phyloP scores from a whole-genome alignment of 768 basidiomycete species.

The Tephrocybe sp. region DNA sequence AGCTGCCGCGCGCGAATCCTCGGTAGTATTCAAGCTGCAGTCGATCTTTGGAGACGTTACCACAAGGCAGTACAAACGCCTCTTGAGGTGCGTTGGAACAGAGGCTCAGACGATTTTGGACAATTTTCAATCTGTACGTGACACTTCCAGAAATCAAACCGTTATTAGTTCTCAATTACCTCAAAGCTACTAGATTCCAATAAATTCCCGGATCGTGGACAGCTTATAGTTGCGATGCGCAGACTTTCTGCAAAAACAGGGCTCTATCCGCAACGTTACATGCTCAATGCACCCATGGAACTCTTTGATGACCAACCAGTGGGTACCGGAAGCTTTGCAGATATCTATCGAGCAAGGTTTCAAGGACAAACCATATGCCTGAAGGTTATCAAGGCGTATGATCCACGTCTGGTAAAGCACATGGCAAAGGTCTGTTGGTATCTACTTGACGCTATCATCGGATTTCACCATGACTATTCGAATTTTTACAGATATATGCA shows the following conservation, averaged over 20 bases:
- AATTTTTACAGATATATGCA: constrained; percentile 7
- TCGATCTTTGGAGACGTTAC: background rate
- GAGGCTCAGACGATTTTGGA: constrained; percentile 6
- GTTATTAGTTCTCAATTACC: background rate
- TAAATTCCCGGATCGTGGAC: background rate
- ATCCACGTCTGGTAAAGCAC: background rate
- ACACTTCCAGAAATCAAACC: background rate
- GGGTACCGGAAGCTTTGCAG: background rate
- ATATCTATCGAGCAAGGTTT: background rate
- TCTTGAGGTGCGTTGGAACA: background rate
- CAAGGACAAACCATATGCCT: constrained; percentile 1
- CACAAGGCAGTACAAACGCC: background rate
- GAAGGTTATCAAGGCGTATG: constrained; percentile 2
- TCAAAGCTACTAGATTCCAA: constrained; percentile 1
- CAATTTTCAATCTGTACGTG: constrained; percentile 4
- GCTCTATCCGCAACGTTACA: background rate
- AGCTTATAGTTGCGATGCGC: constrained; percentile 2
- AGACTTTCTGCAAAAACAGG: constrained; percentile 5
- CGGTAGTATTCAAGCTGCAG: background rate
- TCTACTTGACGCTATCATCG: background rate
- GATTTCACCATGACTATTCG: background rate
- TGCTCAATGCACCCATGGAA: background rate
- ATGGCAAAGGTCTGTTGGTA: background rate
- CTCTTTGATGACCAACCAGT: background rate
- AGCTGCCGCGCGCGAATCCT: background rate